These are phyloP conservation scores for Ormosia emarginata DNA, from an alignment of 306 rosid species.

Conservation along the genomic window DNA sequence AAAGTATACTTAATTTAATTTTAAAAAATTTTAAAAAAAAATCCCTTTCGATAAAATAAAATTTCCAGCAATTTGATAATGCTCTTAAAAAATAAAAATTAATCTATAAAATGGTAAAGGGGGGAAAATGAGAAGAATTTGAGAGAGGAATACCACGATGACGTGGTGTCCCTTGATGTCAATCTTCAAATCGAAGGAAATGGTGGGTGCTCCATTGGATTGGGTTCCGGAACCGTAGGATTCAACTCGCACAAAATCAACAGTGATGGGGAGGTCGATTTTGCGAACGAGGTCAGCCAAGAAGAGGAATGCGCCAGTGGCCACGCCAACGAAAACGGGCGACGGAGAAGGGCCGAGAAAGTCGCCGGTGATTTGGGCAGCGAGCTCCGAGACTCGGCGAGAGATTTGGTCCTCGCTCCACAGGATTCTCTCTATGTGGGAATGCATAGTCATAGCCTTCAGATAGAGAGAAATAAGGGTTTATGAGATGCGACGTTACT, in stretches of 20 bases:
- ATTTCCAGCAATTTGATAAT: not conserved
- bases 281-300: constrained; percentile 77
- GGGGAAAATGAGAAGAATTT: not conserved
- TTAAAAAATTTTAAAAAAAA: too few relatives aligned
- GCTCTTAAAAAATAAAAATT: too few relatives aligned
- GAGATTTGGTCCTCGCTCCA: constrained; percentile 72
- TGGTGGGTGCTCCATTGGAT: constrained; percentile 56
- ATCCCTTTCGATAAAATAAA: too few relatives aligned
- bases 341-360: constrained; percentile 27
- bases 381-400: constrained; percentile 62
- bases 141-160: constrained; percentile 48
- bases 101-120: not conserved
- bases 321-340: constrained; percentile 71
- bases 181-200: constrained; percentile 63
- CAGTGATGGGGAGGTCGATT: constrained; percentile 52
- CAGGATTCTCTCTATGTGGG: constrained; percentile 57
- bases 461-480: not conserved
- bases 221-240: constrained; percentile 73
- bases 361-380: constrained; percentile 51
- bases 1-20: not conserved
- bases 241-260: constrained; percentile 67
- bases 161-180: constrained; percentile 65
- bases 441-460: constrained; percentile 31
- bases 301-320: constrained; percentile 83
- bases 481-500: not conserved